phyloP scores from a whole-genome alignment of 1,284 basidiomycete genomes.

The Afroboletus lepidellus region DNA sequence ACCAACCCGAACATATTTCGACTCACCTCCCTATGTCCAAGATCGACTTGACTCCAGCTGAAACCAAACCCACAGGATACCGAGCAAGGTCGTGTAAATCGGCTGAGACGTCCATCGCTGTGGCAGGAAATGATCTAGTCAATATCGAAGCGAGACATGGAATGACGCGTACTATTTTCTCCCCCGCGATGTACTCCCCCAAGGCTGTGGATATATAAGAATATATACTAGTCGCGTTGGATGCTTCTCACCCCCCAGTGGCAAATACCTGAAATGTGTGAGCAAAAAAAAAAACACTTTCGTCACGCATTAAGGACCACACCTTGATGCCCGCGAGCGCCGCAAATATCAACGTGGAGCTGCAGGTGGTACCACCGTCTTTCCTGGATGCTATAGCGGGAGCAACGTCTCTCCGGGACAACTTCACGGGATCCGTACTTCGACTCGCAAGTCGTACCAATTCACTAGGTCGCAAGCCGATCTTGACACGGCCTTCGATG shows the following conservation, averaged over 20 bases:
- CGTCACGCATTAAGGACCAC: conserved; percentile 2
- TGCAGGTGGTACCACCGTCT: conserved; percentile 91
- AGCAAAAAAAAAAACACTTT: conserved; percentile 1
- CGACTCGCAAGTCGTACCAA: conserved; percentile 73
- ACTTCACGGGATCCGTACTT: conserved; percentile 59
- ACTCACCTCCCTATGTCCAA: conserved; percentile 82
- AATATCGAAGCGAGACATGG: neutral
- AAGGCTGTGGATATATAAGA: conserved; percentile 45
- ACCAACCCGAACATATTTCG: neutral
- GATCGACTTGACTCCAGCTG: conserved; percentile 94
- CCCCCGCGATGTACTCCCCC: conserved; percentile 95
- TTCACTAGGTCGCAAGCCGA: conserved; percentile 73
- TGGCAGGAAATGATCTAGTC: neutral
- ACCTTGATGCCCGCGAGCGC: conserved; percentile 82
- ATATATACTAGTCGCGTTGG: neutral
- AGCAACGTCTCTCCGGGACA: conserved; percentile 87
- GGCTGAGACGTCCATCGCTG: conserved; percentile 95
- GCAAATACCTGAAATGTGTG: conserved; percentile 60
- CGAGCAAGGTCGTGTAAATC: conserved; percentile 83
- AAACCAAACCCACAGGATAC: conserved; percentile 87
- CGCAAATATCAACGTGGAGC: conserved; percentile 83
- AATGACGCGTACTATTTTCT: conserved; percentile 64
- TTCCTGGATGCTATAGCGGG: conserved; percentile 65
- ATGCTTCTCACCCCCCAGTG: conserved; percentile 65
- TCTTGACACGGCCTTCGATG: conserved; percentile 79